Base-by-base conservation (phyloP, 208 protist species). In the Sergeia podlipaevii region DNA sequence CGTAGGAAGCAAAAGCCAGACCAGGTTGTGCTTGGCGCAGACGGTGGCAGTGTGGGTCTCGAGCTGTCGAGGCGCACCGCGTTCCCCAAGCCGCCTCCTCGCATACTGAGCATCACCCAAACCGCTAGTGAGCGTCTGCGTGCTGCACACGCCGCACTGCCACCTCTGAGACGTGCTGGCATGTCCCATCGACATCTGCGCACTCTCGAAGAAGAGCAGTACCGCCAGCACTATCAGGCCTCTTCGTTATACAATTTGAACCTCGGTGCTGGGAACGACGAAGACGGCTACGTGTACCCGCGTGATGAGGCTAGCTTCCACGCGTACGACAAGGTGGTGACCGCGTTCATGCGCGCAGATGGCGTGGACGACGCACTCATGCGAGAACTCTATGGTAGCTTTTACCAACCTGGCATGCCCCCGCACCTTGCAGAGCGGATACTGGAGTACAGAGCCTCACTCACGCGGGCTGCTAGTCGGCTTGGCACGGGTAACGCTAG, bases 31-130 rank as follows among this genome's bases (percentile, higher is more conserved):
- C 42, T 88, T 7, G 66, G 61, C 24, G 70, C 75, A 8, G 53
- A 64, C 36, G 75, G 75, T 20, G 71, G 74, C 21, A 66, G 60
- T 17, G 74, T 86, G 17, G 78, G 78, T 38, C 48, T 80, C 2
- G 78, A 86, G 58, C 67, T 86, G 15, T 82, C 74, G 13, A 64
- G 70, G 26, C 78, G 78, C 52, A 80, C 66, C 11, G 78, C 78
- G 24, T 69, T 73, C 33, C 70, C 74, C 13, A 46, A 33, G 4
- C 57, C 62, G 15, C 33, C 55, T 21, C 59, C 55, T 8, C 17
- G 32, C 18, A 36, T 56, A 30, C 10, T 47, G 29, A 23, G 48
- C 13, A 33, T 65, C 24, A 23, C 50, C 21, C 54, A 65, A 38
- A 60, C 46, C 6, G 13, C 41, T 28, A 30, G 50, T 18, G 60